Evolutionary conservation across 345 rosid genomes (phyloP).

Genomic region (Gossypium stocksii): DNA sequence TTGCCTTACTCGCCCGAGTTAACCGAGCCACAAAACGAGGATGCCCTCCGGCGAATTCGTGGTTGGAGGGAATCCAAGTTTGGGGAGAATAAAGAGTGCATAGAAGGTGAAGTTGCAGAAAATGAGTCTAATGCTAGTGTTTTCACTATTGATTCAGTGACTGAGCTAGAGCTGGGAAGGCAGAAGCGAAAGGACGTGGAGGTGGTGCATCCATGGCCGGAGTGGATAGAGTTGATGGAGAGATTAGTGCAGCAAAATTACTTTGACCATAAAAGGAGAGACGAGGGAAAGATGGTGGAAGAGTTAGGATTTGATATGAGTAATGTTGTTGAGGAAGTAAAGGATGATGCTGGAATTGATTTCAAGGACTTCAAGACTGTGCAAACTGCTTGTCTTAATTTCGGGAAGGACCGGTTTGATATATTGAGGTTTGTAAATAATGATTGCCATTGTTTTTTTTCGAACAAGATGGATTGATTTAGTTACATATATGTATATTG

Average conservation of each 20-base stretch:
- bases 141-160: not conserved
- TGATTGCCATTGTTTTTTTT: not conserved
- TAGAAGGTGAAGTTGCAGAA: conserved; percentile 2
- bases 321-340: conserved; percentile 22
- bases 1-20: not conserved
- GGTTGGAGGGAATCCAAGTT: conserved; percentile 9
- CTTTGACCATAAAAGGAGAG: conserved; percentile 76
- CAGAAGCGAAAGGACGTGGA: conserved; percentile 41
- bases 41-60: conserved; percentile 14
- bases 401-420: conserved; percentile 96
- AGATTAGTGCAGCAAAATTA: conserved; percentile 80
- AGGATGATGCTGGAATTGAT: conserved; percentile 44
- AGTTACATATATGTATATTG: not conserved
- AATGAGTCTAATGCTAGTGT: not conserved
- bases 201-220: conserved; percentile 96
- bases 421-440: conserved; percentile 63
- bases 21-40: not conserved
- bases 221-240: conserved; percentile 95
- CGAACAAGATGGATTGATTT: not conserved
- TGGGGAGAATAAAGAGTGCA: not conserved
- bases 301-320: conserved; percentile 50
- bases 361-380: conserved; percentile 67
- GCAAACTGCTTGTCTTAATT: conserved; percentile 76
- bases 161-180: conserved; percentile 19
- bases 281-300: conserved; percentile 57